These are phyloP conservation scores for Pulicaria dysenterica DNA, from an alignment of 129 eudicot species.

Conservation along the genomic window DNA sequence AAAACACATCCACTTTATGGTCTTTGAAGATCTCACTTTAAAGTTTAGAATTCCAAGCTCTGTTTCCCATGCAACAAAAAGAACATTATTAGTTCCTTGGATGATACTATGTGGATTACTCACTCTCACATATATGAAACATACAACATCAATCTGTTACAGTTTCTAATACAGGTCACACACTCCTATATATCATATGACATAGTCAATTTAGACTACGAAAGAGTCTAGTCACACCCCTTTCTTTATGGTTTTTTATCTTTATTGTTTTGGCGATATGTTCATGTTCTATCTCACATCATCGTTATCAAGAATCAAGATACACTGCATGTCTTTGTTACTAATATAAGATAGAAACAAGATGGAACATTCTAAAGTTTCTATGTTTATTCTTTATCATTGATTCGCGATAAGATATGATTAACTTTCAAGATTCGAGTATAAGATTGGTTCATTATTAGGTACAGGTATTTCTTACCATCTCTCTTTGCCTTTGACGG, in stretches of 20 bases:
- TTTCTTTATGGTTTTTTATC: constrained; percentile 62
- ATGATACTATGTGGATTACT: no score
- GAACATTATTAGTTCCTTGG: constrained; percentile 48
- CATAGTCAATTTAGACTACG: no score
- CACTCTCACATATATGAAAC: no score
- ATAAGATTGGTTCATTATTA: constrained; percentile 17
- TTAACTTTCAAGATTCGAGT: constrained; percentile 32
- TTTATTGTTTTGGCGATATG: constrained; percentile 38
- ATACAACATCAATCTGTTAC: no score
- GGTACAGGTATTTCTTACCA: no score
- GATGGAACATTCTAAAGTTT: constrained; percentile 61
- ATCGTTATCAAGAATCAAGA: constrained; percentile 33
- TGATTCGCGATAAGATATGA: constrained; percentile 27
- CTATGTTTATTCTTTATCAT: constrained; percentile 40
- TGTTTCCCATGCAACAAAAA: constrained; percentile 64
- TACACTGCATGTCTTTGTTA: constrained; percentile 37
- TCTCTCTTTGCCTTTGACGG: no score
- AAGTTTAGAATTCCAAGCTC: constrained; percentile 92
- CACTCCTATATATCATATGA: no score
- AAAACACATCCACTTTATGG: constrained; percentile 67
- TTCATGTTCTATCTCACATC: constrained; percentile 14
- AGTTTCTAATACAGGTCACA: no score
- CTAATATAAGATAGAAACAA: constrained; percentile 3
- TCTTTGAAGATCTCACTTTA: constrained; percentile 75
- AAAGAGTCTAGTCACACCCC: no score